Conservation (phyloP, 129 eudicot species). For the Centrapalus pauciflorus region DNA sequence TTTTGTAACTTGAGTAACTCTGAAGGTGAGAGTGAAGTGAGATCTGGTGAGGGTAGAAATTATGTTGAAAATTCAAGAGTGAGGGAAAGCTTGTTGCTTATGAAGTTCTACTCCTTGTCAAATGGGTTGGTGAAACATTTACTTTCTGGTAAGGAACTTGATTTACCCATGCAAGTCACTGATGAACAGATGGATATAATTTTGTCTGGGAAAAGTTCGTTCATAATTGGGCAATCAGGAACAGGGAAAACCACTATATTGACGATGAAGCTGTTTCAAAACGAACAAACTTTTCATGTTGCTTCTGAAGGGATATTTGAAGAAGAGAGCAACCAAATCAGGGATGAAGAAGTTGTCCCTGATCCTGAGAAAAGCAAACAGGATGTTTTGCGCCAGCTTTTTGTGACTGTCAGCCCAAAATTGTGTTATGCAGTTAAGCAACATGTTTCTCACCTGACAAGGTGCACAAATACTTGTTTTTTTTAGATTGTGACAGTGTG, state of each 20-base stretch:
- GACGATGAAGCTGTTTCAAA: conserved; percentile 60
- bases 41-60: conserved; percentile 33
- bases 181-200: conserved; percentile 59
- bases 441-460: conserved; percentile 61
- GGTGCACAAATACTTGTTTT: conserved; percentile 22
- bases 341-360: not conserved
- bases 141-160: conserved; percentile 53
- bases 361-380: conserved; percentile 7
- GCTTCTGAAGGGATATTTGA: conserved; percentile 36
- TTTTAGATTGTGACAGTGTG: not conserved
- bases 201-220: conserved; percentile 41
- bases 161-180: conserved; percentile 70
- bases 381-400: conserved; percentile 48
- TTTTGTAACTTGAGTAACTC: conserved; percentile 19
- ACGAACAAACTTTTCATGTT: conserved; percentile 38
- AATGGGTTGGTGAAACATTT: conserved; percentile 41
- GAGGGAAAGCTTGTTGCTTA: conserved; percentile 68
- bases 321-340: not conserved
- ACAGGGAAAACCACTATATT: conserved; percentile 79
- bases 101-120: conserved; percentile 77
- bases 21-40: conserved; percentile 10
- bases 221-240: conserved; percentile 75
- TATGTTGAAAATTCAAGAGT: conserved; percentile 72
- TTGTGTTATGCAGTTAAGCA: conserved; percentile 71
- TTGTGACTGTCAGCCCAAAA: conserved; percentile 86